Conservation (phyloP, 169 alveolate genomes). For the Besnoitia besnoiti region DNA sequence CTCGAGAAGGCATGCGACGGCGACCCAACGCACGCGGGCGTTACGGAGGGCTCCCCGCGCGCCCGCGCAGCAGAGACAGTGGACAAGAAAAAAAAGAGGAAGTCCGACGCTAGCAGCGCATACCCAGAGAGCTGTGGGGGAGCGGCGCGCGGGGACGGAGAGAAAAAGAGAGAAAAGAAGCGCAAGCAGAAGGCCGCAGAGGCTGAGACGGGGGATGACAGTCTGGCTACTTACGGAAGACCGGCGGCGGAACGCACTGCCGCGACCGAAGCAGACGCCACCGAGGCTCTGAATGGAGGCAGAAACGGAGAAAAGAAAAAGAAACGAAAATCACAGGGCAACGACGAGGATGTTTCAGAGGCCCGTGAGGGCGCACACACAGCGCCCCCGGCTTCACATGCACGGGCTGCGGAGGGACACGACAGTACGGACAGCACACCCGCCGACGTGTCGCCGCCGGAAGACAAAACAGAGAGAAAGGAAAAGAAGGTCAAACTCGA, state of each 20-base stretch:
- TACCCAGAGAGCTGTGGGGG: no score
- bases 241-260: background rate
- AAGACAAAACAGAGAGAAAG: background rate
- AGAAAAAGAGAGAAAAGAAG: background rate
- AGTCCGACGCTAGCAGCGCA: no score
- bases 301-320: background rate
- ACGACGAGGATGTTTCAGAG: background rate
- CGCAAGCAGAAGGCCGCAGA: background rate
- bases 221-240: background rate
- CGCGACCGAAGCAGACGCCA: background rate
- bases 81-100: no score
- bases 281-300: background rate
- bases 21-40: no score
- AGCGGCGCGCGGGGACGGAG: no score
- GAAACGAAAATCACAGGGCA: background rate
- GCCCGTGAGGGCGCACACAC: background rate
- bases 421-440: background rate
- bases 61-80: no score
- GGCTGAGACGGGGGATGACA: background rate
- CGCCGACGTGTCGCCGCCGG: background rate
- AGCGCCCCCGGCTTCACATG: background rate
- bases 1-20: no score
- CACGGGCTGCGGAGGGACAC: background rate
- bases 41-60: no score
- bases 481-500: background rate